These are phyloP conservation scores for Apiospora arundinis DNA, from an alignment of 2,329 filamentous ascomycete genomes.

Conservation along the genomic window DNA sequence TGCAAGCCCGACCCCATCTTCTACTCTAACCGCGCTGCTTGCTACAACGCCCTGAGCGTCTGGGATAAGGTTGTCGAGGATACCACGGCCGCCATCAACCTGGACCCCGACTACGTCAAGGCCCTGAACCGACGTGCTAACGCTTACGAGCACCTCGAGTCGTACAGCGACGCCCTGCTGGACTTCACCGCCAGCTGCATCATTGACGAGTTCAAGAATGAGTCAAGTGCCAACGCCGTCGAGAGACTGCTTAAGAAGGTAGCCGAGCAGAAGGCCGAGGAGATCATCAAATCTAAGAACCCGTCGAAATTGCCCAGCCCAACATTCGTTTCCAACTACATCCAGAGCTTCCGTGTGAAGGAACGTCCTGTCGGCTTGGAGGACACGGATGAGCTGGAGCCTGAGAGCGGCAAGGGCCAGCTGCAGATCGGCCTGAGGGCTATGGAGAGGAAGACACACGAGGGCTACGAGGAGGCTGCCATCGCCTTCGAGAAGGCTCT, in stretches of 20 bases:
- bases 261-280: slow-evolving; percentile 90
- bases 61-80: slow-evolving; percentile 98
- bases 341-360: slow-evolving; percentile 94
- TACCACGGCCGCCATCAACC: slow-evolving; percentile 90
- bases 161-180: slow-evolving; percentile 91
- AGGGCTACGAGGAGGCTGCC: slow-evolving; percentile 90
- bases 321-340: slow-evolving; percentile 97
- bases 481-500: slow-evolving; percentile 87
- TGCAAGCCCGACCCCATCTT: slow-evolving; percentile 98
- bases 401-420: slow-evolving; percentile 83
- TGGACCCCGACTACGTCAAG: slow-evolving; percentile 97
- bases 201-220: slow-evolving; percentile 96
- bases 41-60: slow-evolving; percentile 89
- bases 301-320: slow-evolving; percentile 88
- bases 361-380: slow-evolving; percentile 81
- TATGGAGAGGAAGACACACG: slow-evolving; percentile 84
- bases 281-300: slow-evolving; percentile 83
- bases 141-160: slow-evolving; percentile 91
- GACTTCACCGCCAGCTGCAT: slow-evolving; percentile 99
- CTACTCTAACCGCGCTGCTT: slow-evolving; percentile 98
- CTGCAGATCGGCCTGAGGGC: slow-evolving; percentile 82
- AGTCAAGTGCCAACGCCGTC: slow-evolving; percentile 85
- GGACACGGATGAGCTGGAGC: slow-evolving; percentile 76
- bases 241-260: slow-evolving; percentile 96
- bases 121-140: slow-evolving; percentile 95